Evolutionary conservation across 495 filamentous ascomycete genomes (phyloP), one percentile per base, ranked within the genome.

Genomic region (Aspergillus homomorphus): DNA sequence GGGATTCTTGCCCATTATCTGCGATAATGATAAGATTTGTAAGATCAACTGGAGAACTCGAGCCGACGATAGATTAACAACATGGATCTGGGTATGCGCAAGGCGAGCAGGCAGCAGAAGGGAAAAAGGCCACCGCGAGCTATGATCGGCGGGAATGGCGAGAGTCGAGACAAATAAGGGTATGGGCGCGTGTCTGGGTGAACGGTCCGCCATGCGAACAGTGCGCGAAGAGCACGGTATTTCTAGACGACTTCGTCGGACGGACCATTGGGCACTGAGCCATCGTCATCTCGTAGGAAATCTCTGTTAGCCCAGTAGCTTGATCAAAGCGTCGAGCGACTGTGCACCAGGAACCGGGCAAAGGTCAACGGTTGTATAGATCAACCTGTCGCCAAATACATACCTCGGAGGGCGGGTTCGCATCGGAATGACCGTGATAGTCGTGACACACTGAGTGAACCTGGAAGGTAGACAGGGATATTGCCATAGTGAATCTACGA

Each of bases 81-180:
- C 48, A 48, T 38, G 33, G 15, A 10, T 14, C 4, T 38, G 33
- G 33, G 12, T 6, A 38, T 38, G 33, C 2, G 12, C 33, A 38
- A 12, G 7, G 12, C 33, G 15, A 2, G 33, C 33, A 10, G 7
- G 33, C 33, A 38, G 33, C 33, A 5, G 48, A 30, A 43, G 48
- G 48, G 48, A 16, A 38, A 38, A 38, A 38, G 21, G 19, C 15
- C 23, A 54, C 50, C 54, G 50, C 54, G 54, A 33, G 54, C 8
- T 54, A 54, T 46, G 60, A 52, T 33, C 30, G 19, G 51, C 60
- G 33, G 46, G 51, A 58, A 53, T 51, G 50, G 30, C 21, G 51
- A 45, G 16, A 24, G 8, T 46, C 20, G 30, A 52, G 45, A 54
- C 41, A 22, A 50, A 22, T 45, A 59, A 59, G 57, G 57, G 57